A percentile compares a stretch with the other conserved stretches of the same genome.
Evolutionary conservation across 305 asterid genomes (phyloP).

Genomic region (Solanum hybrid): DNA sequence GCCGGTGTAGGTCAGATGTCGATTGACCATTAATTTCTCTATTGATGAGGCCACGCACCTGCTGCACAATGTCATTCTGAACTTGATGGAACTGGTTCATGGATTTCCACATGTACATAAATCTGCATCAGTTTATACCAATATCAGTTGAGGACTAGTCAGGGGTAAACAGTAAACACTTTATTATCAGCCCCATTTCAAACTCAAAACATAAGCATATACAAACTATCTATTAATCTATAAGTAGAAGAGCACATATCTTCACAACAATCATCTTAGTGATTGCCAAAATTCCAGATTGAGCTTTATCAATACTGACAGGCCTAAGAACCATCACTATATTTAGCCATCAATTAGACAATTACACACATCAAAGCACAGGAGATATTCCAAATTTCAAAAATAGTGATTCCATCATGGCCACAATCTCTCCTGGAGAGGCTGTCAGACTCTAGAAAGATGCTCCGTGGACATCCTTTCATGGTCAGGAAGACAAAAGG

Average conservation of each 20-base stretch:
- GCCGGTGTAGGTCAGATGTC: conserved; percentile 83
- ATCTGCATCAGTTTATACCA: conserved; percentile 39
- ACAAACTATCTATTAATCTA: not conserved
- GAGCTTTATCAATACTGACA: not conserved
- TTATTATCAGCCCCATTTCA: not conserved
- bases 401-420: not conserved
- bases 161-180: not conserved
- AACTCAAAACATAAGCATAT: not conserved
- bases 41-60: conserved; percentile 83
- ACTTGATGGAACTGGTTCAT: conserved; percentile 81
- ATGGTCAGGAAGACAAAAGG: not conserved
- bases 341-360: conserved; percentile 3
- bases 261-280: not conserved
- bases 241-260: not conserved
- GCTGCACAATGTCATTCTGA: conserved; percentile 86
- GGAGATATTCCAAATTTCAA: not conserved
- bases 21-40: conserved; percentile 47
- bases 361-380: not conserved
- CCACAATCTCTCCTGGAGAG: conserved; percentile 11
- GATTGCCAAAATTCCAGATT: not conserved
- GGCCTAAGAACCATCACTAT: not conserved
- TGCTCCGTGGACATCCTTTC: not conserved
- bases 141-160: not conserved
- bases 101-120: conserved; percentile 99
- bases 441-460: conserved; percentile 13